These are phyloP conservation scores for Aphanomyces cochlioides DNA, from an alignment of 352 stramenopile genomes.

Conservation along the genomic window DNA sequence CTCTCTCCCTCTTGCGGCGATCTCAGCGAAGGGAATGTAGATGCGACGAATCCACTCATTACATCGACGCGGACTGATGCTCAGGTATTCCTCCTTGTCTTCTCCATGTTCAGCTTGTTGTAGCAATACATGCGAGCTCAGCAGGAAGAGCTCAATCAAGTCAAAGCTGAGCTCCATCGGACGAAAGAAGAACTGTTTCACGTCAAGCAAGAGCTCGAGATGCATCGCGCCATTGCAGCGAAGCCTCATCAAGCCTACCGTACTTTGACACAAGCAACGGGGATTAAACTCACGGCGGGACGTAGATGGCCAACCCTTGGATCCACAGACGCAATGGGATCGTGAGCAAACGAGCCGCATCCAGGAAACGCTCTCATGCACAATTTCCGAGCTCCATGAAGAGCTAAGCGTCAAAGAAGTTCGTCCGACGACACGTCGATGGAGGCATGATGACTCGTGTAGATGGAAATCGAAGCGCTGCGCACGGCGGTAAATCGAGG, in stretches of 20 bases:
- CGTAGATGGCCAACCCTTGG: background rate
- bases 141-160: conserved; percentile 10
- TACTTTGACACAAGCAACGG: too few relatives aligned
- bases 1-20: background rate
- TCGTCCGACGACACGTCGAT: background rate
- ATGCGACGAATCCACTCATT: conserved; percentile 42
- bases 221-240: conserved; percentile 49
- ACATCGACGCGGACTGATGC: conserved; percentile 54
- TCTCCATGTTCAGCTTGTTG: background rate
- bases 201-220: conserved; percentile 56
- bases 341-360: conserved; percentile 70
- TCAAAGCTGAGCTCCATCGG: conserved; percentile 47
- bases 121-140: conserved; percentile 11
- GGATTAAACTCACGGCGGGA: too few relatives aligned
- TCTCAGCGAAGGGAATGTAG: background rate
- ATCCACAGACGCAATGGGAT: conserved; percentile 50
- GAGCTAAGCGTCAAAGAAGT: conserved; percentile 66
- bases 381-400: conserved; percentile 77
- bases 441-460: background rate
- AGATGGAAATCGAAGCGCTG: conserved; percentile 17
- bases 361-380: conserved; percentile 59
- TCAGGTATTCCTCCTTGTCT: conserved; percentile 33
- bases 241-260: background rate
- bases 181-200: conserved; percentile 58
- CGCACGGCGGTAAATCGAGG: background rate